phyloP scores from a whole-genome alignment of 345 rosid species.

The Anastatica hierochuntica region DNA sequence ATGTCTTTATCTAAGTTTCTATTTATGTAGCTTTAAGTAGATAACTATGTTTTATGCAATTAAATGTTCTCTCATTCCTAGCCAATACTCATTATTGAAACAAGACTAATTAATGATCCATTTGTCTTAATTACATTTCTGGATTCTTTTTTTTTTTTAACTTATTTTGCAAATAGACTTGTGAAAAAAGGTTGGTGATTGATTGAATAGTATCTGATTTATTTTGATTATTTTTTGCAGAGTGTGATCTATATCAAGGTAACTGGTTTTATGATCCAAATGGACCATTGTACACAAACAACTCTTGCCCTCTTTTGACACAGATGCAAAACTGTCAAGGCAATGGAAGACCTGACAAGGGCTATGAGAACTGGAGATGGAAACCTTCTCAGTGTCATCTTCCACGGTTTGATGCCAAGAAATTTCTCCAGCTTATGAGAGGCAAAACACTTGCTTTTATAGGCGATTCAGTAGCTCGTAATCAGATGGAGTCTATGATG shows the following conservation, averaged over 20 bases:
- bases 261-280: slow-evolving; percentile 74
- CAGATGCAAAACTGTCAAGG: slow-evolving; percentile 99
- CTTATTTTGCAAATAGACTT: too few relatives aligned
- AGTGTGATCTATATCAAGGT: slow-evolving; percentile 74
- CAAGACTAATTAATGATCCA: neutral
- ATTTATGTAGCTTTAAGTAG: neutral
- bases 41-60: neutral
- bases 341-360: slow-evolving; percentile 89
- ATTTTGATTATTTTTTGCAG: too few relatives aligned
- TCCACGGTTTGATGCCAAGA: slow-evolving; percentile 79
- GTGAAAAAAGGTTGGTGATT: too few relatives aligned
- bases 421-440: slow-evolving; percentile 87
- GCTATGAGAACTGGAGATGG: slow-evolving; percentile 96
- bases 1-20: neutral
- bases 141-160: too few relatives aligned
- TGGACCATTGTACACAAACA: slow-evolving; percentile 84
- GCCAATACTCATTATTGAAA: neutral
- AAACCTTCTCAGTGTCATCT: slow-evolving; percentile 78
- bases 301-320: slow-evolving; percentile 76
- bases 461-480: slow-evolving; percentile 96
- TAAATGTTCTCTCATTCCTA: neutral
- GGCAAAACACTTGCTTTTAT: slow-evolving; percentile 87
- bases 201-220: too few relatives aligned
- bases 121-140: neutral
- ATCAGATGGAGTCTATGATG: slow-evolving; percentile 97